Base-by-base conservation (phyloP, 805 yeast genomes). In the Saccharomycopsis fermentans region DNA sequence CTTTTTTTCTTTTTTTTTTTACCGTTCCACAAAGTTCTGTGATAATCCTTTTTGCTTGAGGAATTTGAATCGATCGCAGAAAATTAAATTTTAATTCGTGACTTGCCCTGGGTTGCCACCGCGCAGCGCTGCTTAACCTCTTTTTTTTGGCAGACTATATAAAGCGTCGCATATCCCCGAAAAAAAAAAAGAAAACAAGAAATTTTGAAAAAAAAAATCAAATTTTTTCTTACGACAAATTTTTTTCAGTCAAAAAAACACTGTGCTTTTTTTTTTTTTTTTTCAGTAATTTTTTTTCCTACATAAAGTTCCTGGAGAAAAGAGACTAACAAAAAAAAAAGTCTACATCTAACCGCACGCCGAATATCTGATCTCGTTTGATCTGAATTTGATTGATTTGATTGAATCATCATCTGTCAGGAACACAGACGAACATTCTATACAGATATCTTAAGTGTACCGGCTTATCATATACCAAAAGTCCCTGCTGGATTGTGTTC, bases 31-130 rank as follows among this genome's bases (percentile, higher is more conserved):
- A 43, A 43, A 43, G 50, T 43, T 21, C 50, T 21, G 50, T 43
- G 27, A 32, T 32, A 14, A 32, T 32, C 17, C 17, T 21, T 17
- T 43, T 26, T 19, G 27, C n/a, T n/a, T 43, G 27, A 8, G 26
- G 26, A 43, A 43, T 43, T 19, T 12, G 24, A 43, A 43, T 21
- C 24, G n/a, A 43, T 27, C 29, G n/a, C 50, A 43, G 24, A 43
- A 43, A 27, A 27, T 27, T 21, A 24, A 11, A 9, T 19, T 24
- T 43, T 19, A 43, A 43, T 43, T 43, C 50, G 50, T 43, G 50
- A 43, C 50, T 43, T 43, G 50, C 50, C 50, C 50, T 43, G 50
- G 16, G n/a, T 43, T 43, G 50, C 50, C 50, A 43, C 50, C 50
- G 9, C 26, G 12, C 50, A 43, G 26, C 27, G 50, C 50, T 21